Percentiles rank a stretch among this genome's conserved stretches.
These are phyloP conservation scores for Blastocystis sp. DNA, from an alignment of 352 stramenopile genomes.

Conservation along the genomic window DNA sequence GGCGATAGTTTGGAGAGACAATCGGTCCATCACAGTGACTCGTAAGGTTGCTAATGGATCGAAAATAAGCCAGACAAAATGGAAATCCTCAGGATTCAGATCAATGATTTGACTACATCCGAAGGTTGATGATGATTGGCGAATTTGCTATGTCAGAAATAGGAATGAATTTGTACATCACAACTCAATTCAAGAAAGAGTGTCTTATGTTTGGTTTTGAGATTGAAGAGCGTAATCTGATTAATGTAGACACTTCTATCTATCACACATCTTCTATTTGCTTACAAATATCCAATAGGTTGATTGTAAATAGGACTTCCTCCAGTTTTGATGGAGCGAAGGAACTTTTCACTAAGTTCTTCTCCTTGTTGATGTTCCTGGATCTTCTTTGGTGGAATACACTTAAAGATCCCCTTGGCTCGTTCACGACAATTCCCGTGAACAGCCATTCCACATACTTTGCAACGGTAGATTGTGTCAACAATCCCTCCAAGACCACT, in stretches of 20 bases:
- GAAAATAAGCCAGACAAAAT: constrained; percentile 21
- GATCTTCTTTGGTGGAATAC: not conserved
- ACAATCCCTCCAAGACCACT: not conserved
- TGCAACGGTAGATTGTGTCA: constrained; percentile 24
- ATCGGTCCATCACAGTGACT: not conserved
- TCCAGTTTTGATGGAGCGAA: constrained; percentile 22
- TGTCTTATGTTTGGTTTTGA: constrained; percentile 24
- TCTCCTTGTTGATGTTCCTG: not conserved
- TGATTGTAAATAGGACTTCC: not conserved
- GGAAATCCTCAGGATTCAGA: constrained; percentile 9
- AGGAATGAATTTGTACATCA: not conserved
- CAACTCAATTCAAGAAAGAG: not conserved
- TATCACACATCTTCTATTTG: not conserved
- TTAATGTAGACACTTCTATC: not conserved
- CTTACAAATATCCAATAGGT: not conserved
- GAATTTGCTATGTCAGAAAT: not conserved
- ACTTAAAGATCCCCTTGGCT: constrained; percentile 22
- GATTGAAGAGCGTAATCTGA: constrained; percentile 31
- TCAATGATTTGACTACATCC: not conserved
- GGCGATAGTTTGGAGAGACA: constrained; percentile 3
- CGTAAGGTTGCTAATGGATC: not conserved
- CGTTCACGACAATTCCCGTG: constrained; percentile 29
- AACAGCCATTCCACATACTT: constrained; percentile 20
- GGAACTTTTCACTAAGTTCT: not conserved
- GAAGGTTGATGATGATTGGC: not conserved